Base-by-base conservation (phyloP, 78 protist genomes). In the Dictyostelium capitatum region DNA sequence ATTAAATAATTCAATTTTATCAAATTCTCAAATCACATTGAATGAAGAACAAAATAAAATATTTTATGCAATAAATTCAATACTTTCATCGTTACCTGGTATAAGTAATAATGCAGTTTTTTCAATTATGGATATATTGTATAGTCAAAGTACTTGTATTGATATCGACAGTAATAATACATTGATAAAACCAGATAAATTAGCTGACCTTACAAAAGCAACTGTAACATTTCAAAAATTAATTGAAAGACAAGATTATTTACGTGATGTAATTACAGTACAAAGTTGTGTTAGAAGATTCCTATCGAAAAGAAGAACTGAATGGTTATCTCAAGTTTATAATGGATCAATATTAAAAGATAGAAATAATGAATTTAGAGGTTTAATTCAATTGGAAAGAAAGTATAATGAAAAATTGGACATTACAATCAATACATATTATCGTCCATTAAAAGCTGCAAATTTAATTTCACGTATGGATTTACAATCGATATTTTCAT, bases 231-330 rank as follows among this genome's bases (percentile, higher is more conserved):
- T 87, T 10, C 43, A 74, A 10, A 37, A 25, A 57, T 87, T 83
- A 84, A 51, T 65, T 14, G 84, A 74, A 1, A 20, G 83, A 50
- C 93, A 87, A 77, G 70, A 77, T 43, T 69, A 87, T 64, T 48
- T 87, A 8, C 46, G 80, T 14, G 79, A 64, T 50, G 84, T 87
- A n/a, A 64, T 87, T 50, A 87, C 23, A 11, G 93, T 87, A n/a
- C 93, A 87, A 51, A 77, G 84, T 43, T 87, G 93, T 87, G 84
- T 73, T n/a, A 64, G 93, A 62, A 80, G 93, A 47, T 87, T 87
- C 67, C 12, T 87, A 19, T 82, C 93, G 0, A 56, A 62, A 47
- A 48, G 81, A 10, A 74, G 93, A 77, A 64, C 79, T 11, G 85
- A 87, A 11, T 87, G 93, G 93, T 25, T 87, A 19, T 51, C 84